Base-by-base conservation (phyloP, 108 stramenopile genomes). In the Cyclotella atomus region DNA sequence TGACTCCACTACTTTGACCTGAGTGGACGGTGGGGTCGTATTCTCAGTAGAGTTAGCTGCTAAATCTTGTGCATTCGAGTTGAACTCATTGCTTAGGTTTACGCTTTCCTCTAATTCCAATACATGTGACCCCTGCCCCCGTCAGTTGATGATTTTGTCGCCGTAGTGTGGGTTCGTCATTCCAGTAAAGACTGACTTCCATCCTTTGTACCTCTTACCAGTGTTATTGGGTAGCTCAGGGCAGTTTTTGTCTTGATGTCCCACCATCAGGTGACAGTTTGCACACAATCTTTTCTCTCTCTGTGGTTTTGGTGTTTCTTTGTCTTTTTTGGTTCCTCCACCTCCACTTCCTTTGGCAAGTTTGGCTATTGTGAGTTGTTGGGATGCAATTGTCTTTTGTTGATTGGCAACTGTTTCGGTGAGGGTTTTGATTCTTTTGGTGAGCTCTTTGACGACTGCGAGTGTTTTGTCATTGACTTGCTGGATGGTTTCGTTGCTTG, bases 81-180 rank as follows among this genome's bases (percentile, higher is more conserved):
- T 55, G 28, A 28, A 27, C 28, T 55, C 54, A 4, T 55, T 55
- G 3, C 6, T 55, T 55, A 28, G 4, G 28, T 28, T 55, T 29
- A 55, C 5, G 5, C 16, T 55, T 2, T 28, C 25, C 8, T 16
- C 17, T 55, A 28, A 6, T 28, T 15, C n/a, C n/a, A n/a, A 55
- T 28, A 9, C 7, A 29, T 55, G 2, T 55, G 54, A 55, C 54
- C 54, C 54, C 25, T 6, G 54, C 54, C 54, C 54, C 54, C 28
- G 54, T 55, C 54, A 55, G 4, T 55, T n/a, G n/a, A n/a, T n/a
- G n/a, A n/a, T 29, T 55, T 55, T 55, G 49, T 50, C n/a, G 16
- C 16, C 16, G 2, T 27, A 55, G 16, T 55, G 54, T 24, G 54
- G 54, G 5, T 55, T 55, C 4, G 5, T 28, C 54, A 55, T 28